Percentiles rank a stretch among this genome's conserved stretches.
Conservation (phyloP, 208 protist species). For the Crithidia mellificae region DNA sequence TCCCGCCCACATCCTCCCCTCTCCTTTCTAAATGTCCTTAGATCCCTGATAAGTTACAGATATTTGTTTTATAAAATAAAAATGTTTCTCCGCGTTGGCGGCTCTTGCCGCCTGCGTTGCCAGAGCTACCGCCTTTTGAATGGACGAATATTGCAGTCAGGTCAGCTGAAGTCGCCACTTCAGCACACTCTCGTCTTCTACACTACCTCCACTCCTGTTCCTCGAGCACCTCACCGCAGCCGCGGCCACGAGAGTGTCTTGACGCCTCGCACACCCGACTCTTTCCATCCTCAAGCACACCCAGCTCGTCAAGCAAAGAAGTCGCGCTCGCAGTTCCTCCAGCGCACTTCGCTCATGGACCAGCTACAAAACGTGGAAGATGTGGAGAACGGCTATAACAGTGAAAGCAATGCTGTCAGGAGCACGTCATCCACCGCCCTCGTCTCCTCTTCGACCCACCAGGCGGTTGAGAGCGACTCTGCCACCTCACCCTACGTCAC, state of each 20-base stretch:
- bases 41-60: no score
- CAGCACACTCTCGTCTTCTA: background rate
- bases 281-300: background rate
- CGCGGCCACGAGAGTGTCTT: background rate
- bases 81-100: no score
- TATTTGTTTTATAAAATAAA: no score
- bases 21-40: no score
- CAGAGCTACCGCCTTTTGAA: no score
- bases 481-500: slow-evolving; percentile 8
- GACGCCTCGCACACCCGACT: background rate
- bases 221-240: background rate
- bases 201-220: background rate
- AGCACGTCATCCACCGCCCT: background rate
- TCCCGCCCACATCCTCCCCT: no score
- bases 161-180: background rate
- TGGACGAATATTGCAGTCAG: no score
- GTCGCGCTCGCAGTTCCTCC: background rate
- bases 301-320: background rate
- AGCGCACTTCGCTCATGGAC: slow-evolving; percentile 20
- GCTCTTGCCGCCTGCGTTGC: no score
- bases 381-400: background rate
- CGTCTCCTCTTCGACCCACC: background rate
- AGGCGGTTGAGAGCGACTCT: background rate
- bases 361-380: slow-evolving; percentile 10
- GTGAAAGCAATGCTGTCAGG: no score